Conservation (phyloP, 2,329 filamentous ascomycete species). For the Incumbomyces delicatus region DNA sequence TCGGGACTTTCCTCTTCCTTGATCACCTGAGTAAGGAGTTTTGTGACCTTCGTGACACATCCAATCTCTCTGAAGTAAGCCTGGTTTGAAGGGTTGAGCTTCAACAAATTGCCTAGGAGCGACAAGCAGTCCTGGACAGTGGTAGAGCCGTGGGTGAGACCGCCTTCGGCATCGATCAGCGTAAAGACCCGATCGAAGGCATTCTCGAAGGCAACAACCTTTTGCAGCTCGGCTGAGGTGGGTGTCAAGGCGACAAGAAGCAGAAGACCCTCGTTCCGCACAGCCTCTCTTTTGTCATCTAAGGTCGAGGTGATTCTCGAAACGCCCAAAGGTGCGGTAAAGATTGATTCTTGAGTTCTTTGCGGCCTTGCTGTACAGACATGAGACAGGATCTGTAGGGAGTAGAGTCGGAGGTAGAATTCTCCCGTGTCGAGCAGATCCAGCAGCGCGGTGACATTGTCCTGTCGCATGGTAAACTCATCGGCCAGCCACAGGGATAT, state of each 20-base stretch:
- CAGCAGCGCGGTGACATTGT: constrained; percentile 85
- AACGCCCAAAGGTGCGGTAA: constrained; percentile 79
- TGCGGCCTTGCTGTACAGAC: constrained; percentile 80
- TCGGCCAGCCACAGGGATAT: constrained; percentile 93
- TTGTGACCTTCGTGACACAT: constrained; percentile 62
- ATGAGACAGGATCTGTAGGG: constrained; percentile 76
- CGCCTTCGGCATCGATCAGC: constrained; percentile 73
- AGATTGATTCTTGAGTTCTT: constrained; percentile 86
- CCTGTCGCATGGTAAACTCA: constrained; percentile 95
- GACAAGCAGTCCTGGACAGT: constrained; percentile 89
- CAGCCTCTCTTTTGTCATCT: constrained; percentile 74
- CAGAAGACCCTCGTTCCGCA: constrained; percentile 77
- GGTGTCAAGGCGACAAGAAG: constrained; percentile 82
- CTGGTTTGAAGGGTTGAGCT: constrained; percentile 83
- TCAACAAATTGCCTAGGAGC: constrained; percentile 77
- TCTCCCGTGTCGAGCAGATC: constrained; percentile 79
- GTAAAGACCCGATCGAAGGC: constrained; percentile 79
- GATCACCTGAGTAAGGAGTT: constrained; percentile 55
- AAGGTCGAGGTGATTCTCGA: constrained; percentile 74
- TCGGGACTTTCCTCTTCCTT: constrained; percentile 42
- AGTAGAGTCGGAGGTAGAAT: constrained; percentile 86
- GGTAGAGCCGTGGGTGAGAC: constrained; percentile 70
- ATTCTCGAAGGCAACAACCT: constrained; percentile 90
- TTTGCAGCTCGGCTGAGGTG: constrained; percentile 78
- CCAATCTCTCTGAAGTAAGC: constrained; percentile 87